Base-by-base conservation (phyloP, 1,284 basidiomycete species). In the Puccinia novopanici region DNA sequence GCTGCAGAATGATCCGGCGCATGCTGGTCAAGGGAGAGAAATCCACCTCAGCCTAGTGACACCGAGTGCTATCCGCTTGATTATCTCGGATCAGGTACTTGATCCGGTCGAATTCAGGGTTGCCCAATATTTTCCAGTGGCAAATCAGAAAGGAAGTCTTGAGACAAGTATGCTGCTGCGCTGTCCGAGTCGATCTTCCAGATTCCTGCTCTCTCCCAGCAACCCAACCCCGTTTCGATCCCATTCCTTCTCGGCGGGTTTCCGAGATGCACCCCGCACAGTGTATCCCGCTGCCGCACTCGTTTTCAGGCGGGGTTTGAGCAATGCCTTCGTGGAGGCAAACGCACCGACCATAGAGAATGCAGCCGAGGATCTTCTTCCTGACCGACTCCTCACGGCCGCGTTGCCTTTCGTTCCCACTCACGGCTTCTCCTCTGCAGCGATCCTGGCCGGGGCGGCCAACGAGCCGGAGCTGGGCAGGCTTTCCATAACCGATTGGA, bases 301-400 rank as follows among this genome's bases (percentile, higher is more conserved):
- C 59, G 34, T 63, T 63, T 63, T n/a, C 34, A 63, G 59, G 59
- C 59, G 59, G 2, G 27, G 19, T 40, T 40, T 22, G 34, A 59
- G 57, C 57, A 34, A 34, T 6, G 57, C 57, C 57, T 6, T 34
- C 15, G n/a, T 22, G 17, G 34, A 17, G 2, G 59, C 59, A 17
- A 63, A 40, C 34, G 24, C 34, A 63, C 40, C 34, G 15, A 63
- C 9, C 34, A n/a, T 63, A 10, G 59, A 63, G 59, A 40, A 19
- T 19, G 40, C 67, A 15, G 24, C 22, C 67, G 42, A 68, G 13
- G 13, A 55, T 73, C 19, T 24, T 22, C 54, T 73, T 73, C 54
- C 70, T 24, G 55, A 42, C 59, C 74, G 45, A 37, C 54, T 75
- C 13, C 74, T 75, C 17, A 52, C n/a, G 40, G 74, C 74, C 2